Percentiles rank a stretch among this genome's conserved stretches.
These are phyloP conservation scores for Candida nemodendra DNA, from an alignment of 805 yeast species.

Conservation along the genomic window DNA sequence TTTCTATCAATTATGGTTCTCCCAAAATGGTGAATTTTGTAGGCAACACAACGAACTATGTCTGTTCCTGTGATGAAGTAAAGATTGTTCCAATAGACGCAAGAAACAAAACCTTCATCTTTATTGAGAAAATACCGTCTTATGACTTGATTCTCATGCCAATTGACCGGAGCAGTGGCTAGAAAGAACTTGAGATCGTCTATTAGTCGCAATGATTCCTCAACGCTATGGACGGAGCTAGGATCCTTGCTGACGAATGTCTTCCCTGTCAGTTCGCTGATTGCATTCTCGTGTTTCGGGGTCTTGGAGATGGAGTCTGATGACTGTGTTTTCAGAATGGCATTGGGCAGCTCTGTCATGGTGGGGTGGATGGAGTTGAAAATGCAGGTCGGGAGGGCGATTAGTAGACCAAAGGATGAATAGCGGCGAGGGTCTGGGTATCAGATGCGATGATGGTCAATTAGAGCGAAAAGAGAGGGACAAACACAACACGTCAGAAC, in stretches of 20 bases:
- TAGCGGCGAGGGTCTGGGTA: no score
- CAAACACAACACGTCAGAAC: not conserved
- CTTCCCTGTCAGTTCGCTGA: slow-evolving; percentile 5
- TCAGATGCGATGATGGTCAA: no score
- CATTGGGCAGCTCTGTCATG: no score
- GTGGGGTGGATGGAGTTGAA: no score
- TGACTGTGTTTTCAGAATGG: no score
- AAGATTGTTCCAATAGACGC: slow-evolving; percentile 88
- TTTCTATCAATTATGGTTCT: slow-evolving; percentile 80
- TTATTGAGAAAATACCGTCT: slow-evolving; percentile 81
- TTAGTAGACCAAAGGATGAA: no score
- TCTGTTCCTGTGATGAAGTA: slow-evolving; percentile 95
- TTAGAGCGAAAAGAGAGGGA: no score
- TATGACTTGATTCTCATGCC: slow-evolving; percentile 87
- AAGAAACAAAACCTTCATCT: slow-evolving; percentile 88
- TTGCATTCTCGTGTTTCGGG: not conserved
- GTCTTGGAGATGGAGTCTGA: no score
- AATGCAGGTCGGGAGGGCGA: no score
- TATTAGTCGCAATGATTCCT: slow-evolving; percentile 59
- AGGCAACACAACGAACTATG: slow-evolving; percentile 87
- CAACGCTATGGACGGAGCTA: slow-evolving; percentile 17
- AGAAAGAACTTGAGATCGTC: slow-evolving; percentile 83
- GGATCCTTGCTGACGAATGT: slow-evolving; percentile 2
- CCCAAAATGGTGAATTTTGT: slow-evolving; percentile 87
- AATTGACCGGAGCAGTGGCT: slow-evolving; percentile 91